phyloP scores from a whole-genome alignment of 2,329 filamentous ascomycete species.

The Fusarium sp. region DNA sequence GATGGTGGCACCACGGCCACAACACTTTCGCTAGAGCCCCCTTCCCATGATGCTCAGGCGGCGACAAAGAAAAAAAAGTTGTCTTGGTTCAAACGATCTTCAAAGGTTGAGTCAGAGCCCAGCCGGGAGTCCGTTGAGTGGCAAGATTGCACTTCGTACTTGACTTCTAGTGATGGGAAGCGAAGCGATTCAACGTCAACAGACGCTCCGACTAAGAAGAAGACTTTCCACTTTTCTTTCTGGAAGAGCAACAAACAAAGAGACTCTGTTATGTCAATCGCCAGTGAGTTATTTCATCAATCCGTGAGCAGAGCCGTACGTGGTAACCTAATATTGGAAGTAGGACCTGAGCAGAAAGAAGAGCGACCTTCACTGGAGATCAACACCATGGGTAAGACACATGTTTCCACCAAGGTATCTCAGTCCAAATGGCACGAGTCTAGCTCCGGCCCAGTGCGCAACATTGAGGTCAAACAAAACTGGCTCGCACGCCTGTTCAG shows the following conservation, averaged over 20 bases:
- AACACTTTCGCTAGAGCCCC: constrained; percentile 28
- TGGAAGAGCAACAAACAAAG: constrained; percentile 62
- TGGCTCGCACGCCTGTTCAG: constrained; percentile 92
- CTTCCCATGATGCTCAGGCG: constrained; percentile 25
- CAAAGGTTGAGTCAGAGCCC: constrained; percentile 48
- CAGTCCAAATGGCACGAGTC: constrained; percentile 47
- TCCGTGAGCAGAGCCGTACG: neutral
- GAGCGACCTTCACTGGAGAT: constrained; percentile 17
- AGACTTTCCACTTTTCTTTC: constrained; percentile 63
- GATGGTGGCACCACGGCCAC: neutral
- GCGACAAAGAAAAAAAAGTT: constrained; percentile 55
- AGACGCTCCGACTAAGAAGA: constrained; percentile 55
- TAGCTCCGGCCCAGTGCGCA: constrained; percentile 54
- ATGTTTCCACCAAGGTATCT: constrained; percentile 10
- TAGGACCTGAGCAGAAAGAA: constrained; percentile 26
- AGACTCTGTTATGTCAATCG: constrained; percentile 56
- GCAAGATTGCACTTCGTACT: constrained; percentile 41
- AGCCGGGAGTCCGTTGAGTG: constrained; percentile 39
- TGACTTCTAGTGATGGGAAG: constrained; percentile 39
- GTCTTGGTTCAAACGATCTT: constrained; percentile 62
- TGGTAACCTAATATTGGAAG: constrained; percentile 5
- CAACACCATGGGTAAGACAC: constrained; percentile 32
- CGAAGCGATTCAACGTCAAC: constrained; percentile 38
- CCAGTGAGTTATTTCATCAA: constrained; percentile 48
- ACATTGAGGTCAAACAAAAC: constrained; percentile 76